phyloP scores from a whole-genome alignment of 192 early-diverging fungal genomes.

The Linnemannia exigua region DNA sequence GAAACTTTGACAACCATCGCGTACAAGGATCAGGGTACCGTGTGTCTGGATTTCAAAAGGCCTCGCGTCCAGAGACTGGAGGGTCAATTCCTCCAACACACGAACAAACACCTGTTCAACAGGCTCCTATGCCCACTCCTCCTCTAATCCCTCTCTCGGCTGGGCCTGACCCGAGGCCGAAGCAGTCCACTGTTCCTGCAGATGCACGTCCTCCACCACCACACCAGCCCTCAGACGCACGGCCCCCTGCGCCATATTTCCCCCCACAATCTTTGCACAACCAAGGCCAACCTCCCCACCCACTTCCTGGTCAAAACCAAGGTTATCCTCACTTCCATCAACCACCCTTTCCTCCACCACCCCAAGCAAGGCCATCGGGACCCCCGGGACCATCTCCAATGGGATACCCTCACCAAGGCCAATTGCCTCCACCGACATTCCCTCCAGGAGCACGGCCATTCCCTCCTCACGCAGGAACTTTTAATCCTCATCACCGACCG shows the following conservation, averaged over 20 bases:
- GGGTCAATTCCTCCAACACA: not conserved
- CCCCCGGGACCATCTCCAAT: not conserved
- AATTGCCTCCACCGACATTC: conserved; percentile 6
- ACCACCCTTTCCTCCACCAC: conserved; percentile 9
- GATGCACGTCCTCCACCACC: not conserved
- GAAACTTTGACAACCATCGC: not conserved
- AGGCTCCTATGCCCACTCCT: not conserved
- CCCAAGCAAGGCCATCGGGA: not conserved
- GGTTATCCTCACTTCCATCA: conserved; percentile 1
- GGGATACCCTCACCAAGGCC: conserved; percentile 14
- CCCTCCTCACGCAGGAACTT: not conserved
- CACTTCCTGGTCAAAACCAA: not conserved
- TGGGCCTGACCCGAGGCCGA: not conserved
- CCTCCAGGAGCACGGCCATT: conserved; percentile 13
- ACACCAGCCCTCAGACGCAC: conserved; percentile 1
- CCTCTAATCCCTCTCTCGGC: not conserved
- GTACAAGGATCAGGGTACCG: conserved; percentile 28
- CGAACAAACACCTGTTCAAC: not conserved
- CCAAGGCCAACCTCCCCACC: not conserved
- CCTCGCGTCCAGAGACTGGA: conserved; percentile 40
- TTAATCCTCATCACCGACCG: conserved; percentile 9
- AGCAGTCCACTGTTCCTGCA: not conserved
- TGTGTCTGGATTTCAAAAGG: conserved; percentile 52
- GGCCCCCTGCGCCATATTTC: not conserved
- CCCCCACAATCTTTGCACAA: not conserved